phyloP scores from a whole-genome alignment of 768 basidiomycete genomes.

The Trametes cinnabarina region DNA sequence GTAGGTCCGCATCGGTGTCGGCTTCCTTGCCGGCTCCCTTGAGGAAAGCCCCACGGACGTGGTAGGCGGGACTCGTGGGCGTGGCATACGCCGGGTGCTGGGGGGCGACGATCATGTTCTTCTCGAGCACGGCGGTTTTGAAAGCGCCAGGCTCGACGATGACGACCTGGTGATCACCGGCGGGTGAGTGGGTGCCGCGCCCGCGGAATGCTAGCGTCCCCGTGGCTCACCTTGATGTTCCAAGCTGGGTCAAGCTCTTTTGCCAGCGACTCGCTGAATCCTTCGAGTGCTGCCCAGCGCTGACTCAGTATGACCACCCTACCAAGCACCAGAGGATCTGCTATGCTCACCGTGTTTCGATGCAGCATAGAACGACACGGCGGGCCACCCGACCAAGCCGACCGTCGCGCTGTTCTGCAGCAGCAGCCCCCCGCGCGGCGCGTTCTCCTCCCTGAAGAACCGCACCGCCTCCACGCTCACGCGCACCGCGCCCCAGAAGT shows the following conservation, averaged over 20 bases:
- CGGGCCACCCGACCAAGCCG: conserved; percentile 25
- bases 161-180: too few relatives aligned
- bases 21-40: not conserved
- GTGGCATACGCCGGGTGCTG: conserved; percentile 20
- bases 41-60: not conserved
- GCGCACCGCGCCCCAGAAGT: conserved; percentile 26
- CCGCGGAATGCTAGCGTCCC: not conserved
- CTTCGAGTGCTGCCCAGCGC: conserved; percentile 27
- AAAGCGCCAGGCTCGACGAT: conserved; percentile 24
- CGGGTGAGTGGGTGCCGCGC: too few relatives aligned
- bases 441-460: conserved; percentile 32
- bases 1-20: not conserved
- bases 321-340: too few relatives aligned
- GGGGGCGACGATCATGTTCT: not conserved
- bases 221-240: conserved; percentile 43
- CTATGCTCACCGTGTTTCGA: conserved; percentile 19
- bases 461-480: conserved; percentile 25
- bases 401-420: conserved; percentile 37
- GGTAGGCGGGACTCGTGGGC: not conserved
- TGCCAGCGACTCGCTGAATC: conserved; percentile 37
- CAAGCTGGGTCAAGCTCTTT: conserved; percentile 44
- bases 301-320: not conserved
- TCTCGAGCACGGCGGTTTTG: conserved; percentile 3
- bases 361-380: conserved; percentile 25
- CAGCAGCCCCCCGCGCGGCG: conserved; percentile 32